phyloP scores from a whole-genome alignment of 2,329 filamentous ascomycete species.

The Thielaviopsis euricoi region DNA sequence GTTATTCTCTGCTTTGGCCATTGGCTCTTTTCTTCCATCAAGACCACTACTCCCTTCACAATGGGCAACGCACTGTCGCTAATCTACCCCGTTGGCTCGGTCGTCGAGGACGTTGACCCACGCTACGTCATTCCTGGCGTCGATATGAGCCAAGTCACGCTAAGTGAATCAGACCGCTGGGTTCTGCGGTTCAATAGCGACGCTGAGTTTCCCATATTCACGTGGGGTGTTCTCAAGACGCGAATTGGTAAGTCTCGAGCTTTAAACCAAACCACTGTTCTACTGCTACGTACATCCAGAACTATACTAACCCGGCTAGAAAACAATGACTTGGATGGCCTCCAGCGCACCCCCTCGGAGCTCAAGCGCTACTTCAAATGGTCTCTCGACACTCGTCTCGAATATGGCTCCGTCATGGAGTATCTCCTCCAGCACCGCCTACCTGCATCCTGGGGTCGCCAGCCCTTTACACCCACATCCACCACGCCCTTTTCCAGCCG shows the following conservation, averaged over 20 bases:
- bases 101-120: constrained; percentile 1
- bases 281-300: too few relatives aligned
- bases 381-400: constrained; percentile 49
- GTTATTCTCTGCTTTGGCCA: neutral
- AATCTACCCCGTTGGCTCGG: constrained; percentile 2
- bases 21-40: neutral
- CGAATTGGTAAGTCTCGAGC: constrained; percentile 6
- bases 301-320: constrained; percentile 17
- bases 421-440: constrained; percentile 63
- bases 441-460: constrained; percentile 44
- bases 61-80: constrained; percentile 10
- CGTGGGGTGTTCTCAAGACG: constrained; percentile 3
- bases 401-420: constrained; percentile 65
- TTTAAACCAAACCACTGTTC: neutral
- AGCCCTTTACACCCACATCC: constrained; percentile 37
- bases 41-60: neutral
- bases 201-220: constrained; percentile 5
- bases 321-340: constrained; percentile 48
- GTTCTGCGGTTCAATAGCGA: constrained; percentile 9
- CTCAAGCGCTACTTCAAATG: constrained; percentile 65
- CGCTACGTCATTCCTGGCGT: constrained; percentile 11
- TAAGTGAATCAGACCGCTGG: constrained; percentile 9
- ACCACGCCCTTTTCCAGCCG: constrained; percentile 33
- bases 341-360: constrained; percentile 69
- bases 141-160: constrained; percentile 10